Evolutionary conservation across 352 stramenopile genomes (phyloP).

Genomic region (Phytopythium aichiense): DNA sequence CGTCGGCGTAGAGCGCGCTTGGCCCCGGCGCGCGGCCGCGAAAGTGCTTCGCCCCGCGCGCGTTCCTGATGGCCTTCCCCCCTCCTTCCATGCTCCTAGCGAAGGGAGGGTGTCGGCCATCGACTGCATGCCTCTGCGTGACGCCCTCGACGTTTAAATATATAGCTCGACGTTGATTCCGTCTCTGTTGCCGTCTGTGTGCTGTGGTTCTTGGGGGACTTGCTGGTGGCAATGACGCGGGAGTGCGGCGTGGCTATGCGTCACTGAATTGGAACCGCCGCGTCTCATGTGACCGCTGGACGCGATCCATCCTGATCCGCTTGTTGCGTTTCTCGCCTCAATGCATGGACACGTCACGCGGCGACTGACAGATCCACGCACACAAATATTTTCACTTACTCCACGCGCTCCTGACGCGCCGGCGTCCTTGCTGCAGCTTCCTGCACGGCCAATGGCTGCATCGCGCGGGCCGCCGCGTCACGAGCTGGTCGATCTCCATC

Average conservation of each 20-base stretch:
- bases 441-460: neutral
- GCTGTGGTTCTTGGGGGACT: too few species aligned
- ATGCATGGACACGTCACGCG: neutral
- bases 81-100: too few species aligned
- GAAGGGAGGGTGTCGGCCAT: too few species aligned
- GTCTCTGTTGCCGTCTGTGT: too few species aligned
- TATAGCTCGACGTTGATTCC: too few species aligned
- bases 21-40: neutral
- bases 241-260: slow-evolving; percentile 5
- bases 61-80: neutral
- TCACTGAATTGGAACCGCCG: slow-evolving; percentile 2
- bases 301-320: neutral
- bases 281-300: slow-evolving; percentile 1
- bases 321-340: neutral
- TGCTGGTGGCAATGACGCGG: neutral
- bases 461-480: neutral
- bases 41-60: slow-evolving; percentile 10
- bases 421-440: neutral
- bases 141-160: too few species aligned
- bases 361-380: neutral
- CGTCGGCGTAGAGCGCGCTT: slow-evolving; percentile 4
- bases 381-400: neutral
- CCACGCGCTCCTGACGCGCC: neutral
- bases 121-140: too few species aligned
- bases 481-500: neutral